A percentile compares a stretch with the other conserved stretches of the same genome.
Conservation (phyloP, 768 basidiomycete species). For the Macrolepiota dolichaula region DNA sequence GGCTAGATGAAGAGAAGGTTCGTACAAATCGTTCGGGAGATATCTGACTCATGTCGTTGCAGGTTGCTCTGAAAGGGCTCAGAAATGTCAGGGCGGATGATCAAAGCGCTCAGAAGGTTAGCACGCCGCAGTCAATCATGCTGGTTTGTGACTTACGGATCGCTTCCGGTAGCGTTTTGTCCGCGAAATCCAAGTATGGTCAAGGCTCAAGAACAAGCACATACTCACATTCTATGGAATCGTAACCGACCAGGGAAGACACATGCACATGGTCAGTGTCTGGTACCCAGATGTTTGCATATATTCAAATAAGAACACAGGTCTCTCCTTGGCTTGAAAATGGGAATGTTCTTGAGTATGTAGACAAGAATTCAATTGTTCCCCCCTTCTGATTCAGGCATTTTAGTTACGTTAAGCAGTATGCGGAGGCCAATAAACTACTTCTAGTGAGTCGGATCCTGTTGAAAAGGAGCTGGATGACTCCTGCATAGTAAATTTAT, state of each 20-base stretch:
- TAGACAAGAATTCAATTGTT: background rate
- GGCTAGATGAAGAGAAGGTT: conserved; percentile 54
- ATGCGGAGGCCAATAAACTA: conserved; percentile 35
- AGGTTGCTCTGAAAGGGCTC: conserved; percentile 59
- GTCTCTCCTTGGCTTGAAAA: conserved; percentile 64
- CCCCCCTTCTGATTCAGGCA: background rate
- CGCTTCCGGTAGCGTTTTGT: conserved; percentile 43
- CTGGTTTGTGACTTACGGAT: background rate
- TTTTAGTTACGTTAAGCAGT: conserved; percentile 36
- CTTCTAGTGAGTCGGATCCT: conserved; percentile 34
- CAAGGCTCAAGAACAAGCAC: conserved; percentile 45
- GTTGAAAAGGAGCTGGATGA: background rate
- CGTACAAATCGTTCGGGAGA: background rate
- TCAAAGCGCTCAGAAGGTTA: conserved; percentile 38
- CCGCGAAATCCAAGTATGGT: conserved; percentile 55
- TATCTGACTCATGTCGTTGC: background rate
- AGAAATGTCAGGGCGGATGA: conserved; percentile 43
- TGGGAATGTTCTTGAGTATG: conserved; percentile 52
- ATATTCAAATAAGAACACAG: conserved; percentile 24
- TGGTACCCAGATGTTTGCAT: background rate
- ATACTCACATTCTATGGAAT: conserved; percentile 56
- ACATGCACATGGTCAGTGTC: conserved; percentile 43
- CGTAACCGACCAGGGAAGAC: conserved; percentile 47
- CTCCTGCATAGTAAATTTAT: background rate
- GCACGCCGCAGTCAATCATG: background rate